phyloP scores from a whole-genome alignment of 129 eudicot genomes.

The Lactuca sativa region DNA sequence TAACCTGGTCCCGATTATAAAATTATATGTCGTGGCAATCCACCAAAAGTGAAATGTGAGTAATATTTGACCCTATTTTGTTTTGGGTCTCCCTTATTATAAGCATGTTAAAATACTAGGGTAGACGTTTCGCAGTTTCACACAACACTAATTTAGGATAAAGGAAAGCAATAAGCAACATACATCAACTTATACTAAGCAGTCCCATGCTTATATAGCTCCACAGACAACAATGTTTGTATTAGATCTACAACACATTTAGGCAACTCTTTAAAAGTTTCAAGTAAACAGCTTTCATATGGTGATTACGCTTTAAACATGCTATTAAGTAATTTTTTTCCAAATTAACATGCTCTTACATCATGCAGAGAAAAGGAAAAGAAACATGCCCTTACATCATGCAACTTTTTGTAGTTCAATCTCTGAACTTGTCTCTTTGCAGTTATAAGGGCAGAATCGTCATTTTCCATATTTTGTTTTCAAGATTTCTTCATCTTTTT shows the following conservation, averaged over 20 bases:
- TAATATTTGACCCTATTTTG: too few species aligned
- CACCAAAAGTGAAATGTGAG: too few species aligned
- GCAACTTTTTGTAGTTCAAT: conserved; percentile 83
- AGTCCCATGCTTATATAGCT: conserved; percentile 80
- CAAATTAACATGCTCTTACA: too few species aligned
- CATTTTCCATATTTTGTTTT: conserved; percentile 31
- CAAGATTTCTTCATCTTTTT: conserved; percentile 13
- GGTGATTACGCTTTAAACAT: conserved; percentile 94
- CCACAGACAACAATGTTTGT: conserved; percentile 76
- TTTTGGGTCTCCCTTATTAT: too few species aligned
- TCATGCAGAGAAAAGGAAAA: not conserved
- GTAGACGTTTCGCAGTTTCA: too few species aligned
- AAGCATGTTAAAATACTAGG: too few species aligned
- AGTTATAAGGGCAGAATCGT: conserved; percentile 38
- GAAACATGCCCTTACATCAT: conserved; percentile 58
- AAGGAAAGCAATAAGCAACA: too few species aligned
- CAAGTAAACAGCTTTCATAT: conserved; percentile 73
- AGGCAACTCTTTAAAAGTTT: conserved; percentile 75
- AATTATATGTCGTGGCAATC: too few species aligned
- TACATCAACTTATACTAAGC: too few species aligned
- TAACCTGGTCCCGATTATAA: too few species aligned
- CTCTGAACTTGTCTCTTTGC: conserved; percentile 60
- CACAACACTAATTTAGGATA: too few species aligned
- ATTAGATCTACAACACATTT: conserved; percentile 64
- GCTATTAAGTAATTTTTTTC: too few species aligned